Evolutionary conservation across 441 rosid species (phyloP).

Genomic region (Daphne laureola): DNA sequence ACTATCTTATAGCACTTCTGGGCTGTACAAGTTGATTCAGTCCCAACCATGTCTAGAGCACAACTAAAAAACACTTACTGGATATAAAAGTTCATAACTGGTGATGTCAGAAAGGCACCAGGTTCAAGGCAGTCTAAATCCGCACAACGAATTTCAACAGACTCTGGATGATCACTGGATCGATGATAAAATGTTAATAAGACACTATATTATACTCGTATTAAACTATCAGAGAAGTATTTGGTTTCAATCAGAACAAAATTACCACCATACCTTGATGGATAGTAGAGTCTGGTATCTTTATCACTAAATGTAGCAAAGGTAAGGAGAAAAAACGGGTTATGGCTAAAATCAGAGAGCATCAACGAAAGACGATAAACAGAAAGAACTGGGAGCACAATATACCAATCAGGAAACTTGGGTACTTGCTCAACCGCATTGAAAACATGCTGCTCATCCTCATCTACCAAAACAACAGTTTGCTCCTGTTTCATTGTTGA

Average conservation of each 20-base stretch:
- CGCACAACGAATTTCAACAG: constrained; percentile 49
- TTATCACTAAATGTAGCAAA: constrained; percentile 43
- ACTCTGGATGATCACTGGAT: constrained; percentile 63
- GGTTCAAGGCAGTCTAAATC: constrained; percentile 67
- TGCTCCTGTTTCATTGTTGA: constrained; percentile 21
- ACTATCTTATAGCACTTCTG: no score
- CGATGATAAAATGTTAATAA: constrained; percentile 15
- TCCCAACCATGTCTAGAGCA: no score
- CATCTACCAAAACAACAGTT: constrained; percentile 60
- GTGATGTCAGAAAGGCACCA: constrained; percentile 57
- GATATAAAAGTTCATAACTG: constrained; percentile 82
- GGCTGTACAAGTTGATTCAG: no score
- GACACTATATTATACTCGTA: background rate
- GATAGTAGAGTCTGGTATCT: constrained; percentile 56
- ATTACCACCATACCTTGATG: constrained; percentile 52
- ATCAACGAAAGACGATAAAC: constrained; percentile 8
- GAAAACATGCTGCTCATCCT: constrained; percentile 50
- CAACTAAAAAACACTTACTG: constrained; percentile 32
- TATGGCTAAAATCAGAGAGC: constrained; percentile 13
- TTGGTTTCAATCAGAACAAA: constrained; percentile 5
- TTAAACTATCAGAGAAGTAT: constrained; percentile 8
- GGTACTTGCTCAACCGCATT: constrained; percentile 25
- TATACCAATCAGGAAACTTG: constrained; percentile 51
- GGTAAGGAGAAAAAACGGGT: constrained; percentile 16
- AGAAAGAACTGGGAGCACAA: constrained; percentile 6